phyloP scores from a whole-genome alignment of 2,329 filamentous ascomycete species.

The Volutella citrinella region DNA sequence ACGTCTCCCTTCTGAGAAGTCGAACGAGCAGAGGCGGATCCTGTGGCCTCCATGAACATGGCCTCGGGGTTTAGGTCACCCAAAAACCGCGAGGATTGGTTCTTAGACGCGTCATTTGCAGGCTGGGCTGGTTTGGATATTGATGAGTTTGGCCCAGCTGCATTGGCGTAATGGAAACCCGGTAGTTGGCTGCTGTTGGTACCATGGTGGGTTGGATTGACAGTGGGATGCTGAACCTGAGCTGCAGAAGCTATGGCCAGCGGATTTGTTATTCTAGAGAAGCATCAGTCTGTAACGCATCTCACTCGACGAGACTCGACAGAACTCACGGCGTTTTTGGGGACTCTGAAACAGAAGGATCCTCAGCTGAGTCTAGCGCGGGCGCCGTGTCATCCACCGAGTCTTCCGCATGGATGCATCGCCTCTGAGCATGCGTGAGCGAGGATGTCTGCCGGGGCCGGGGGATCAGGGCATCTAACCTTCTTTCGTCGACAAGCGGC shows the following conservation, averaged over 20 bases:
- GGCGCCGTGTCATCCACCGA: conserved; percentile 26
- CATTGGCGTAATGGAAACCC: too few species aligned
- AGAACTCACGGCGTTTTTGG: conserved; percentile 29
- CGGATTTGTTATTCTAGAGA: too few species aligned
- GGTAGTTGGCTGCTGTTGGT: too few species aligned
- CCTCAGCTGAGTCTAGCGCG: conserved; percentile 18
- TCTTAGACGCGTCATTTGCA: conserved; percentile 14
- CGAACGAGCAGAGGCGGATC: conserved; percentile 28
- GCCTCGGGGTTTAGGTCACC: conserved; percentile 59
- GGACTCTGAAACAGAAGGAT: conserved; percentile 8
- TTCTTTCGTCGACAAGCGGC: conserved; percentile 53
- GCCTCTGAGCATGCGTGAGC: conserved; percentile 30
- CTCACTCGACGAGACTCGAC: too few species aligned
- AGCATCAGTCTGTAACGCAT: too few species aligned
- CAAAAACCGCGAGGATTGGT: conserved; percentile 47
- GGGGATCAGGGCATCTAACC: too few species aligned
- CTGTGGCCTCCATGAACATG: conserved; percentile 55
- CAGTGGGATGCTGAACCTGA: too few species aligned
- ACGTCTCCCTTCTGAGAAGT: conserved; percentile 49
- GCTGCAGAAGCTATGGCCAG: too few species aligned
- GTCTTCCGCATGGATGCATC: conserved; percentile 42
- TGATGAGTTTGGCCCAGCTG: too few species aligned
- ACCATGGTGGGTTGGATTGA: too few species aligned
- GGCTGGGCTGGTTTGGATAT: too few species aligned
- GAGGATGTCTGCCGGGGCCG: too few species aligned